phyloP scores from a whole-genome alignment of 2,329 filamentous ascomycete species.

The Blastomyces emzantsi region DNA sequence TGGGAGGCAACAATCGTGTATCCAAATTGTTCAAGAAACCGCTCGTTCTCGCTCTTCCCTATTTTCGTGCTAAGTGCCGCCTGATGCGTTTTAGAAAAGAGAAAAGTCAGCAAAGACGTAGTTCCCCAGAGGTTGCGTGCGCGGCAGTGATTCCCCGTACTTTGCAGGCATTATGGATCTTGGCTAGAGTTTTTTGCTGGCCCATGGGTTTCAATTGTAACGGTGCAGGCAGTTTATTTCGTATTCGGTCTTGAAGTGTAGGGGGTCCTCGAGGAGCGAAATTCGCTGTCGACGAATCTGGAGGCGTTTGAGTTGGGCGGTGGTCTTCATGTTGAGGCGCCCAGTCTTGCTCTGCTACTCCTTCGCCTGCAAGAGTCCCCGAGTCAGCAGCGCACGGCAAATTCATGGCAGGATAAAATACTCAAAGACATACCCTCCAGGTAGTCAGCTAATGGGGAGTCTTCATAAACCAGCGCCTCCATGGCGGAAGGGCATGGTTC shows the following conservation, averaged over 20 bases:
- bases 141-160: slow-evolving; percentile 26
- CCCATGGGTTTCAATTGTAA: slow-evolving; percentile 31
- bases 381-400: slow-evolving; percentile 11
- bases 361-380: slow-evolving; percentile 33
- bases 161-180: slow-evolving; percentile 41
- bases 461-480: slow-evolving; percentile 81
- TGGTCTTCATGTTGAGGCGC: slow-evolving; percentile 26
- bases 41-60: slow-evolving; percentile 67
- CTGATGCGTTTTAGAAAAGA: slow-evolving; percentile 33
- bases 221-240: slow-evolving; percentile 42
- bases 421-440: slow-evolving; percentile 60
- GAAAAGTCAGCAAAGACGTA: slow-evolving; percentile 1
- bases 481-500: slow-evolving; percentile 41
- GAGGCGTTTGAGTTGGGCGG: background rate
- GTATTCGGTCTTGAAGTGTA: slow-evolving; percentile 41
- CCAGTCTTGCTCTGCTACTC: slow-evolving; percentile 37
- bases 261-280: slow-evolving; percentile 46
- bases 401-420: background rate
- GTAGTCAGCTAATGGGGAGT: slow-evolving; percentile 80
- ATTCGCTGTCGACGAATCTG: slow-evolving; percentile 20
- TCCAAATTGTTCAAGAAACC: slow-evolving; percentile 85
- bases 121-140: background rate
- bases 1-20: slow-evolving; percentile 91
- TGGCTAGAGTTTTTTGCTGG: slow-evolving; percentile 28
- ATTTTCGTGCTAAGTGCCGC: slow-evolving; percentile 53